Base-by-base conservation (phyloP, 352 stramenopile genomes). In the Globisporangium okanoganense region DNA sequence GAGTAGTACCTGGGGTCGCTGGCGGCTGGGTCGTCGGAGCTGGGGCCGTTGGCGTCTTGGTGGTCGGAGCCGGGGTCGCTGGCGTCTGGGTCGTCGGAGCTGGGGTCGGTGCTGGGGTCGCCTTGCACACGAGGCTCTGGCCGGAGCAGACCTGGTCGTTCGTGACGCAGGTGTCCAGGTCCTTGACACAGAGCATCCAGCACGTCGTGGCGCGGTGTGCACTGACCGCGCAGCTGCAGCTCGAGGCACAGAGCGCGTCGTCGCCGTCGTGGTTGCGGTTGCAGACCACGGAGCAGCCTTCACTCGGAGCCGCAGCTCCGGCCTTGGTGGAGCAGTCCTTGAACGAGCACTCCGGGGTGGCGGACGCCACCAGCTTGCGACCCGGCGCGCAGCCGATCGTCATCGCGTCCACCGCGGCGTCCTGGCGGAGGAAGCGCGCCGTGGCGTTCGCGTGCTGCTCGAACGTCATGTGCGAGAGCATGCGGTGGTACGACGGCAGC, bases 141-240 rank as follows among this genome's bases (percentile, higher is more conserved):
- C 73, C 73, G 0, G 72, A 76, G 62, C 75, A 85, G 20, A 63
- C 64, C 62, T 85, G 75, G 14, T 55, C 29, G 20, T 48, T 36
- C 3, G 62, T 51, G 20, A 40, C 49, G 49, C 76, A 82, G 24
- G 54, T 64, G 49, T 80, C 62, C 38, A 84, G 25, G 27, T 80
- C 65, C 47, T 69, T 41, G 7, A 87, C 77, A n/a, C 76, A 86
- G 14, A 86, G 60, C 72, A 86, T 79, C 76, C 76, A 86, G 57
- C 76, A 86, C 14, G 54, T 71, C 0, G 67, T 73, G 18, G 58
- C 72, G 13, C 64, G 65, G 50, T 73, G 56, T 0, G 64, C 31
- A 50, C 68, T 73, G 1, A 47, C 49, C 3, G 52, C 51, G 53
- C 73, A 82, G 16, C 60, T 44, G 44, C 76, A 82, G 24, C 49